These are phyloP conservation scores for Penicillium sp. DNA, from an alignment of 2,329 filamentous ascomycete species.

Conservation along the genomic window DNA sequence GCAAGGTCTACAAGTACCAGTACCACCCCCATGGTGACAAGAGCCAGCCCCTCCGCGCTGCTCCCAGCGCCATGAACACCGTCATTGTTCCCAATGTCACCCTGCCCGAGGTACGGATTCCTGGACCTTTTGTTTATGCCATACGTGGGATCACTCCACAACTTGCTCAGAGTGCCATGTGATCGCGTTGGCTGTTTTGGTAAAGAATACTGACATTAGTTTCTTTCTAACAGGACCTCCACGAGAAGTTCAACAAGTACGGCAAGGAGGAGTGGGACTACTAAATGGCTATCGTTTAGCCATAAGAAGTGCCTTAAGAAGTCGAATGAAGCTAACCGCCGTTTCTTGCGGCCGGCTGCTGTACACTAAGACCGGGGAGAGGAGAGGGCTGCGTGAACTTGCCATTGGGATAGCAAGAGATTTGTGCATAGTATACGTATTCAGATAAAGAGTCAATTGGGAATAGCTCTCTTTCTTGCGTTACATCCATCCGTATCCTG, in stretches of 20 bases:
- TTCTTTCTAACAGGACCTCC: conserved; percentile 62
- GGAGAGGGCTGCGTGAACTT: conserved; percentile 20
- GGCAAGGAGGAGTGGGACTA: conserved; percentile 82
- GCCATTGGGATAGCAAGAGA: conserved; percentile 23
- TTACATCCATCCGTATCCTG: neutral
- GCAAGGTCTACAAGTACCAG: conserved; percentile 69
- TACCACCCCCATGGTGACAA: conserved; percentile 84
- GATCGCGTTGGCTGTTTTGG: neutral
- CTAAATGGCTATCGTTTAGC: conserved; percentile 22
- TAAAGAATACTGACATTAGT: conserved; percentile 6
- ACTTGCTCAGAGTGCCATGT: neutral
- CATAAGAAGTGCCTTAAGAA: conserved; percentile 9
- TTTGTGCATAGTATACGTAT: conserved; percentile 34
- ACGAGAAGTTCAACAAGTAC: conserved; percentile 99
- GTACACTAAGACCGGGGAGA: conserved; percentile 30
- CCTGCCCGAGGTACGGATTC: conserved; percentile 70
- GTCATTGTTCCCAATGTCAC: conserved; percentile 93
- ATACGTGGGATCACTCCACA: neutral
- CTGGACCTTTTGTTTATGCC: neutral
- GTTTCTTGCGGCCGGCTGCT: conserved; percentile 22
- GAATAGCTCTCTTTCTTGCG: conserved; percentile 25
- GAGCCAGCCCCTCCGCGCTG: conserved; percentile 73
- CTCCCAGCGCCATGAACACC: conserved; percentile 91
- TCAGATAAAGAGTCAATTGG: conserved; percentile 30
- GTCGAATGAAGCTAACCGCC: conserved; percentile 13